A percentile compares a stretch with the other conserved stretches of the same genome.
Conservation (phyloP, 306 rosid species). For the Cucumis melo region DNA sequence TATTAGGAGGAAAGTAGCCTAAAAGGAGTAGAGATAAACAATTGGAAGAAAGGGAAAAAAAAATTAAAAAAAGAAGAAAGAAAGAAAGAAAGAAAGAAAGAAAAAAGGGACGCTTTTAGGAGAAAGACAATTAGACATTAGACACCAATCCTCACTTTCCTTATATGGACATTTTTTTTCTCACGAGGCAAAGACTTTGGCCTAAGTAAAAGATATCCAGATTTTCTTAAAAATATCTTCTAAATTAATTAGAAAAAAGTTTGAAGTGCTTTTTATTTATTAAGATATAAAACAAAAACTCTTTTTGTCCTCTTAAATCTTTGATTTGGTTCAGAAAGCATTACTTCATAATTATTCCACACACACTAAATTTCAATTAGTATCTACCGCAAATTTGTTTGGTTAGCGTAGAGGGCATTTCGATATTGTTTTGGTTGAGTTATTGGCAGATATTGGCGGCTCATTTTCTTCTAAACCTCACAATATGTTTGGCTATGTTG, state of each 20-base stretch:
- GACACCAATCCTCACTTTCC: background rate
- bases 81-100: background rate
- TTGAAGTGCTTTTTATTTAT: too few species aligned
- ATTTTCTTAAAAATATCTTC: too few species aligned
- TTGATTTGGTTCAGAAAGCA: too few species aligned
- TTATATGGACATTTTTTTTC: background rate
- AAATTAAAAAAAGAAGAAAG: too few species aligned
- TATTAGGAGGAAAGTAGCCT: background rate
- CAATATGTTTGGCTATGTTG: conserved; percentile 13
- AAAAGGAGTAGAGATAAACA: background rate
- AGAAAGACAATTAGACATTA: background rate
- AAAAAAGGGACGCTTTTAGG: background rate
- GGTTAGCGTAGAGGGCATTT: too few species aligned
- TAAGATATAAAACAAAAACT: too few species aligned
- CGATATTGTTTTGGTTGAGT: background rate
- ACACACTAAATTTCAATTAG: too few species aligned
- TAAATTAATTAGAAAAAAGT: too few species aligned
- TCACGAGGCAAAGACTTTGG: background rate
- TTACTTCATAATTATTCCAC: too few species aligned
- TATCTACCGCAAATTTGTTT: too few species aligned
- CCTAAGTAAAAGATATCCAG: background rate
- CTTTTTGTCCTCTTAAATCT: too few species aligned
- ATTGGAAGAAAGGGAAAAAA: background rate
- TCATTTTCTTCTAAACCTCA: background rate
- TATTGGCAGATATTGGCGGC: background rate